These are phyloP conservation scores for Scutellaria barbata DNA, from an alignment of 257 asterid species.

Conservation along the genomic window DNA sequence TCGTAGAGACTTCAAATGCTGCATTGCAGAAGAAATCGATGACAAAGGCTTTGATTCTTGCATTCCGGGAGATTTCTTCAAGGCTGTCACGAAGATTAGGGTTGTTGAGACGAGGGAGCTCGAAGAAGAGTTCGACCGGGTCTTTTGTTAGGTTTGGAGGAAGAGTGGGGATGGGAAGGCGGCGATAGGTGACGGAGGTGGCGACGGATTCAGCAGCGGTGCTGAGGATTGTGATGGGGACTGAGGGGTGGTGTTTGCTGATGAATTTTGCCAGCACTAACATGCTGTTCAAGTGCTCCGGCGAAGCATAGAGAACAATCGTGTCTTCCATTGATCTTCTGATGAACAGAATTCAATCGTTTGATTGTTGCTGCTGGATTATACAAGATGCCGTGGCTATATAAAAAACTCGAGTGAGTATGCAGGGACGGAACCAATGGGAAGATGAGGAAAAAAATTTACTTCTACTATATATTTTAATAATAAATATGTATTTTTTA, in stretches of 20 bases:
- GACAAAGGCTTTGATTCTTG: conserved; percentile 38
- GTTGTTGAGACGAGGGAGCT: conserved; percentile 45
- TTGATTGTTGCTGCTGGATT: no score
- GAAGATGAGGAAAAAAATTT: no score
- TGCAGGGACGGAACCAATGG: no score
- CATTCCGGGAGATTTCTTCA: conserved; percentile 32
- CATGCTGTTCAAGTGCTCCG: conserved; percentile 40
- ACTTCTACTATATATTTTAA: no score
- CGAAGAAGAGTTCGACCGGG: conserved; percentile 41
- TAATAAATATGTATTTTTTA: no score
- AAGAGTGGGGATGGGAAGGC: conserved; percentile 36
- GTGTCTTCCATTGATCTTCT: conserved; percentile 31
- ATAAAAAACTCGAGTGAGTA: no score
- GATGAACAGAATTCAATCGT: no score
- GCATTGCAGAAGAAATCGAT: conserved; percentile 48
- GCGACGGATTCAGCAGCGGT: conserved; percentile 34
- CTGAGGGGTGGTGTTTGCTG: conserved; percentile 45
- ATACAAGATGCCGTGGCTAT: no score
- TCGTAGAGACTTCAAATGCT: conserved; percentile 37
- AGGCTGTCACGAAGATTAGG: conserved; percentile 39
- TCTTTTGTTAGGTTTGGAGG: conserved; percentile 23
- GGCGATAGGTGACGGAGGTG: conserved; percentile 39
- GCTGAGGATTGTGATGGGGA: conserved; percentile 38
- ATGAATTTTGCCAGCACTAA: conserved; percentile 38
- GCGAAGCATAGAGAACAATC: conserved; percentile 38